These are phyloP conservation scores for Nadsonia starkeyi-henricii DNA, from an alignment of 1,139 yeast genomes.

Conservation along the genomic window DNA sequence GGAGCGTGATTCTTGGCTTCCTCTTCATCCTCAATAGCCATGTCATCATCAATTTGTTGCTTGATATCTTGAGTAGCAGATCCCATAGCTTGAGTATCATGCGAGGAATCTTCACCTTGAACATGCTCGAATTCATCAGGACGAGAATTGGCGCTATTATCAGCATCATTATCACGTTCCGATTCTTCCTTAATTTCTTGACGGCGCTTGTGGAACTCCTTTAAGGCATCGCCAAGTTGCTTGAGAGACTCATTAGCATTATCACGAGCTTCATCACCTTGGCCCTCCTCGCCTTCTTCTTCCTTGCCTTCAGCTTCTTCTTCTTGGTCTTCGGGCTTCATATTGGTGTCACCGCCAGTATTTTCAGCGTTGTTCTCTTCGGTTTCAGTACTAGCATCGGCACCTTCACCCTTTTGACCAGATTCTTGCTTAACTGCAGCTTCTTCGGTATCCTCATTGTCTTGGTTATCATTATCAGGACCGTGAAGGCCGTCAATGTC, in stretches of 20 bases:
- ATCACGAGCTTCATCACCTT: constrained; percentile 48
- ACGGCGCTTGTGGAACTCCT: constrained; percentile 82
- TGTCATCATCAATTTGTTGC: constrained; percentile 65
- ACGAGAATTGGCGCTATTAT: constrained; percentile 41
- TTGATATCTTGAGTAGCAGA: constrained; percentile 73
- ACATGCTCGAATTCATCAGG: constrained; percentile 90
- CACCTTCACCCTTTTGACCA: constrained; percentile 65
- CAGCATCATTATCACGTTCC: constrained; percentile 26
- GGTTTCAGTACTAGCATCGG: constrained; percentile 51
- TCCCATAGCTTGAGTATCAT: constrained; percentile 85
- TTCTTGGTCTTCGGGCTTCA: constrained; percentile 31
- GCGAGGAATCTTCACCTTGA: constrained; percentile 59
- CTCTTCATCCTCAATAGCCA: constrained; percentile 56
- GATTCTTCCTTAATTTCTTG: constrained; percentile 52
- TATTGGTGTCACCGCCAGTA: constrained; percentile 51
- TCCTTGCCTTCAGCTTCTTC: constrained; percentile 14
- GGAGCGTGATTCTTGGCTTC: constrained; percentile 16
- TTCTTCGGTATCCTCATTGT: constrained; percentile 21
- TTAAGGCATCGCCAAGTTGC: constrained; percentile 79
- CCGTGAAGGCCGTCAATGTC: constrained; percentile 26
- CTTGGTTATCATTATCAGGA: constrained; percentile 39
- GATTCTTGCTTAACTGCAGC: constrained; percentile 54
- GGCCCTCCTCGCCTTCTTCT: constrained; percentile 17
- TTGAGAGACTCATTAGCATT: constrained; percentile 70
- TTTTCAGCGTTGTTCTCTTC: constrained; percentile 47